A percentile compares a stretch with the other conserved stretches of the same genome.
phyloP scores from a whole-genome alignment of 352 stramenopile species.

The Pythium brassicae region DNA sequence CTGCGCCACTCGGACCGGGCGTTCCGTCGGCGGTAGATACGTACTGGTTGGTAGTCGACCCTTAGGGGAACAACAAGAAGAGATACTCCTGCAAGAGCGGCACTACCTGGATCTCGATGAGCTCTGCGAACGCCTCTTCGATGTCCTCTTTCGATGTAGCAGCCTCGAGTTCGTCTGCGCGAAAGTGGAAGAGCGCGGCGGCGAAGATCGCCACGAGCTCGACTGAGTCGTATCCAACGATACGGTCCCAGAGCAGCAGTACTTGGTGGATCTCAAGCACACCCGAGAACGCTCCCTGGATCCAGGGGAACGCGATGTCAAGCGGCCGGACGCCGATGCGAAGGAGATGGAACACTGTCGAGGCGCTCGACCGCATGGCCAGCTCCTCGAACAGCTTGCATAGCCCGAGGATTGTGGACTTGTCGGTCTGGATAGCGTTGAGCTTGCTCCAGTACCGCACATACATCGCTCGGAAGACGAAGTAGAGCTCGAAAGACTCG shows the following conservation, averaged over 20 bases:
- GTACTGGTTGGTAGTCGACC: neutral
- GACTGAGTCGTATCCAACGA: conserved; percentile 66
- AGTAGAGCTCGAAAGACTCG: conserved; percentile 64
- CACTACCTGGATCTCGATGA: conserved; percentile 65
- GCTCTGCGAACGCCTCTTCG: conserved; percentile 59
- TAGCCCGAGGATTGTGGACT: conserved; percentile 55
- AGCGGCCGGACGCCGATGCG: conserved; percentile 55
- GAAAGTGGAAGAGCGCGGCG: conserved; percentile 69
- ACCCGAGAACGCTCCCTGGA: conserved; percentile 74
- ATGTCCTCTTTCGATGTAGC: conserved; percentile 45
- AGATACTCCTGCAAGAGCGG: conserved; percentile 72
- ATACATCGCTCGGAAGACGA: conserved; percentile 78
- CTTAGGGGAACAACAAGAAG: conserved; percentile 35
- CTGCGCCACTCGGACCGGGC: conserved; percentile 36
- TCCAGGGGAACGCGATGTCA: conserved; percentile 76
- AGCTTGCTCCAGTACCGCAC: conserved; percentile 75
- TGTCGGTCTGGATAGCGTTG: conserved; percentile 51
- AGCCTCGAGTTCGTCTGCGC: conserved; percentile 43
- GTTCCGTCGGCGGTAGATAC: conserved; percentile 24
- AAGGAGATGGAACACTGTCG: conserved; percentile 55
- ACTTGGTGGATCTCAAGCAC: conserved; percentile 72
- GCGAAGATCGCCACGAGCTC: conserved; percentile 67
- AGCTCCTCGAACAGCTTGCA: conserved; percentile 78
- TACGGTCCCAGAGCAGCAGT: conserved; percentile 73
- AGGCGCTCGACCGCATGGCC: conserved; percentile 38